Evolutionary conservation across 192 early-diverging fungal species (phyloP).

Genomic region (Coemansia sp.): DNA sequence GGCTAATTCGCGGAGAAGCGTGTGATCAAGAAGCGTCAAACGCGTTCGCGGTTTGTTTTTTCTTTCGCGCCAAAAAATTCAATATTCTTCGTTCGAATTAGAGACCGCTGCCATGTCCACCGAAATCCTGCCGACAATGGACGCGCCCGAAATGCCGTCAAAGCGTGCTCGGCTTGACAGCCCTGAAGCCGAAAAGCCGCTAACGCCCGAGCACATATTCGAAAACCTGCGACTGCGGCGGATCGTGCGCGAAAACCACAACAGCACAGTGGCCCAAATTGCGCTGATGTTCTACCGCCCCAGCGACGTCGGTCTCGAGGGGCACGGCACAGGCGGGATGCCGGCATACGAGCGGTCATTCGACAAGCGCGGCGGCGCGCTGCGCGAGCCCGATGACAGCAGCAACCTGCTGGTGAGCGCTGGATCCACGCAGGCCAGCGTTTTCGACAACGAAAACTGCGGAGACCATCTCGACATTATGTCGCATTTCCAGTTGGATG

Average conservation of each 20-base stretch:
- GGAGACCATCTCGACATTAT: constrained; percentile 92
- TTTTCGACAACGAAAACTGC: constrained; percentile 92
- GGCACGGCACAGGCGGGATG: constrained; percentile 53
- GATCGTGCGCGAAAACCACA: constrained; percentile 90
- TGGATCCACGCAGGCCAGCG: constrained; percentile 68
- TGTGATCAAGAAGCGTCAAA: too few relatives aligned
- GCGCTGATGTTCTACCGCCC: constrained; percentile 69
- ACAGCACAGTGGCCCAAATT: constrained; percentile 65
- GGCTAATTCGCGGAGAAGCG: too few relatives aligned
- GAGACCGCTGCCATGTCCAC: constrained; percentile 1
- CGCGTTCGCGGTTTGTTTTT: not conserved
- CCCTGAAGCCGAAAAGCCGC: constrained; percentile 28
- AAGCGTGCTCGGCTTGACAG: constrained; percentile 41
- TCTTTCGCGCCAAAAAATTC: not conserved
- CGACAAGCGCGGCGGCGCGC: constrained; percentile 67
- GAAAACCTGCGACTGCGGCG: constrained; percentile 72
- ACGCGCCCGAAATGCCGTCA: constrained; percentile 17
- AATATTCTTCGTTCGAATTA: too few relatives aligned
- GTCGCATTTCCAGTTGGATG: constrained; percentile 72
- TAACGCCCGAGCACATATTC: constrained; percentile 60
- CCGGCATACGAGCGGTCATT: constrained; percentile 52
- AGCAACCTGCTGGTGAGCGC: constrained; percentile 73
- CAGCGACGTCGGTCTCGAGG: constrained; percentile 18
- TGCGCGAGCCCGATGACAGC: constrained; percentile 60
- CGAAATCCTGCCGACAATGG: not conserved